Base-by-base conservation (phyloP, 1,284 basidiomycete genomes). In the Austroboletus novae-zelandiae region DNA sequence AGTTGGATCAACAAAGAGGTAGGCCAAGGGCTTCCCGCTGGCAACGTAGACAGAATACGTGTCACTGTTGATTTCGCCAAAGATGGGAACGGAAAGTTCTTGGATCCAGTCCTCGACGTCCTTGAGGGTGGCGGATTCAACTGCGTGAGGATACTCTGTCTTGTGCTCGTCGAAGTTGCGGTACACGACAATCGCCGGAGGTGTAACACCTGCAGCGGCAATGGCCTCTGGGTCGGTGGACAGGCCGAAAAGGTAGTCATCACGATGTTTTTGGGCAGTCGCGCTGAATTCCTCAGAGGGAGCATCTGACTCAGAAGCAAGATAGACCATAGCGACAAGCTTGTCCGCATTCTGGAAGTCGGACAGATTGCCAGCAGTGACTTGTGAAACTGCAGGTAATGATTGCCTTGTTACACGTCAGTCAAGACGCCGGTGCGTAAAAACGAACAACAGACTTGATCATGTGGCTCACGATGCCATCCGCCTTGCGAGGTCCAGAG, bases 381-480 rank as follows among this genome's bases (percentile, higher is more conserved):
- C 83, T 34, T 83, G 77, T 6, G 91, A 86, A 43, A 99, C 86
- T 37, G 97, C 93, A n/a, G 97, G 97, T 17, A 99, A 83, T 9
- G 91, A 86, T 80, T 98, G 97, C 69, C 91, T 95, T 58, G 10
- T 9, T 4, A 45, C 31, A 46, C 45, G 29, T 57, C 46, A 56
- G 52, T 54, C 52, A 44, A 41, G 23, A 3, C 35, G 35, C 4
- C 17, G 3, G 5, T 25, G 18, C 20, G 23, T 23, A 39, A 37
- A 47, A 14, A 20, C 11, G 39, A 9, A 34, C n/a, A 17, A 31
- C 88, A 61, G 59, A 94, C 94, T 99, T 98, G 77, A 83, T 72
- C 97, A 99, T 98, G 79, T 98, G 98, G 68, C 85, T 87, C 69
- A 98, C 78, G 65, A 99, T 99, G 30, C 97, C 96, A 60, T 99